phyloP scores from a whole-genome alignment of 495 filamentous ascomycete species.

The Trichodelitschia bisporula region DNA sequence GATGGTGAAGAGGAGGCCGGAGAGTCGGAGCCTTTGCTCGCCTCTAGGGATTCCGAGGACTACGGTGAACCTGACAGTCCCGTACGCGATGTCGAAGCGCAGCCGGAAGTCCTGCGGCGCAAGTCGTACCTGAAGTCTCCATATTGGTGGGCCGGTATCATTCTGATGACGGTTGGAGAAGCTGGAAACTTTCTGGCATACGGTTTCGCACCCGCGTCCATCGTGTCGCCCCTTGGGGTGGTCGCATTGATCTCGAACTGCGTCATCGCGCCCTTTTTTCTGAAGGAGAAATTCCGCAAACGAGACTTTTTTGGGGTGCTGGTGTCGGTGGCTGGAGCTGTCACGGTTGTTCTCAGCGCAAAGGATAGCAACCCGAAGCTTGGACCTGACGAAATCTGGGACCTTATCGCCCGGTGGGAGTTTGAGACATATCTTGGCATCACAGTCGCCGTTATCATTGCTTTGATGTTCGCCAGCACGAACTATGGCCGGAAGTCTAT shows the following conservation, averaged over 20 bases:
- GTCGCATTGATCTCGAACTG: slow-evolving; percentile 92
- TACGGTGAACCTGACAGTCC: slow-evolving; percentile 10
- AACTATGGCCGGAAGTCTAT: slow-evolving; percentile 66
- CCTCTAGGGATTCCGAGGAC: not conserved
- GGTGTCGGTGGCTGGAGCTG: slow-evolving; percentile 64
- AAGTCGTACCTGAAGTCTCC: slow-evolving; percentile 69
- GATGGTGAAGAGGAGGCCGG: slow-evolving; percentile 1
- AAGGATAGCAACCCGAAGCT: slow-evolving; percentile 75
- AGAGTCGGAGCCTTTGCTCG: no score
- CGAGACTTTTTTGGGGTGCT: slow-evolving; percentile 80
- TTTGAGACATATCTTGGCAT: slow-evolving; percentile 78
- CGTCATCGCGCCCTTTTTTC: slow-evolving; percentile 75
- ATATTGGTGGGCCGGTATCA: slow-evolving; percentile 87
- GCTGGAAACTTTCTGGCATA: slow-evolving; percentile 93
- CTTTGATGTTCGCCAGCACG: slow-evolving; percentile 58
- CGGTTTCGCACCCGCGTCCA: slow-evolving; percentile 93
- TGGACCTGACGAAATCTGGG: slow-evolving; percentile 73
- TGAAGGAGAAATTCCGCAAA: slow-evolving; percentile 66
- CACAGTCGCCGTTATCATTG: slow-evolving; percentile 42
- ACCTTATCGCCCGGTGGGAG: slow-evolving; percentile 65
- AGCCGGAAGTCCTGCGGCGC: slow-evolving; percentile 7
- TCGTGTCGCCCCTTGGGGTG: slow-evolving; percentile 88
- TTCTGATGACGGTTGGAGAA: slow-evolving; percentile 82
- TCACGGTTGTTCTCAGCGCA: slow-evolving; percentile 79
- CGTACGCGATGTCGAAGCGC: slow-evolving; percentile 6